Evolutionary conservation across 345 rosid genomes (phyloP), one percentile per base, ranked within the genome.

Genomic region (Pugionium dolabratum): DNA sequence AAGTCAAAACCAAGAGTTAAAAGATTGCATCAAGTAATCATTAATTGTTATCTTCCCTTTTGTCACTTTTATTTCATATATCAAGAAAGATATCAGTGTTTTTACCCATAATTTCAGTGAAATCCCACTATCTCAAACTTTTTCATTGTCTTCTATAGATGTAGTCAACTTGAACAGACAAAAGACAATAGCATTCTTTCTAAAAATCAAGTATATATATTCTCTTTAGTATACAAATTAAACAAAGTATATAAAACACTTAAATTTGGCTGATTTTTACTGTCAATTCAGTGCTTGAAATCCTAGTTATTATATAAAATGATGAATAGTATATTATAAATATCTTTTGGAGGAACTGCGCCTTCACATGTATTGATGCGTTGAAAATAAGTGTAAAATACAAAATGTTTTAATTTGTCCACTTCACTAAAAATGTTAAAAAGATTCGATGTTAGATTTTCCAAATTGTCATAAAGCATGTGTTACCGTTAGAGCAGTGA

Each of bases 391-490:
- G 30, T 39, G 18, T 18, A 18, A 18, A 26, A 47, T 55, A 47
- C 46, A 64, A 64, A 71, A 48, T 32, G 52, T 39, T 54, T 47
- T 63, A 4, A 42, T 32, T 18, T 43, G 71, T 65, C 60, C 61
- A 58, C 76, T 72, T 65, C 61, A 59, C 41, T 28, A 28, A 35
- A 64, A 71, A 42, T 64, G 76, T 56, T 56, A 57, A 47, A 66
- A 73, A 73, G 76, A 73, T 73, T 73, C 76, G 76, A 67, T 58
- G 55, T 59, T 73, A 56, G 76, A 73, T 73, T 73, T 72, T 66
- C 67, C 72, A 73, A 52, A 6, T 59, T 43, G 18, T 44, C 11
- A 48, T 43, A 36, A 64, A 71, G 59, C 46, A 44, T 40, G 59
- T 72, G 52, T 64, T 57, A 59, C 72, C 72, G 67, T 59, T 52